Conservation (phyloP, 441 rosid species). For the Gossypium aridum region DNA sequence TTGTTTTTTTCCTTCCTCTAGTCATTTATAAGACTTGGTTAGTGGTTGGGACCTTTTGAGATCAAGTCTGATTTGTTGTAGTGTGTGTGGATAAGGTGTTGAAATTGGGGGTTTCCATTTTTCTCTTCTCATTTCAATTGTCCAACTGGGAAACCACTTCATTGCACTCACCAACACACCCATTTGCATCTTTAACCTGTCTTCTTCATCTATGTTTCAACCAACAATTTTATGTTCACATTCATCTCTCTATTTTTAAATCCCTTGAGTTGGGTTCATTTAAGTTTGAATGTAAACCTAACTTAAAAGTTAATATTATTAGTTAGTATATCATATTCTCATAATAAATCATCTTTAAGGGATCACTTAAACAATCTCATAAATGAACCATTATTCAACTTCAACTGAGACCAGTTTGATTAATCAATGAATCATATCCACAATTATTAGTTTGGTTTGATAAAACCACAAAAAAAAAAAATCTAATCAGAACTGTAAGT, state of each 20-base stretch:
- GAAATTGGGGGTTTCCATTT: constrained; percentile 6
- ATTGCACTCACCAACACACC: constrained; percentile 7
- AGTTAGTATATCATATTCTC: neutral
- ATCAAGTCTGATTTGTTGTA: neutral
- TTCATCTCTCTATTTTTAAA: no score
- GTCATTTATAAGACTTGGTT: constrained; percentile 6
- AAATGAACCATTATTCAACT: neutral
- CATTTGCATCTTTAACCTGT: no score
- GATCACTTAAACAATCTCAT: neutral
- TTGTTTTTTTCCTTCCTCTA: neutral
- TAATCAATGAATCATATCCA: no score
- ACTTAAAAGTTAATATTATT: neutral
- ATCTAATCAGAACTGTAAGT: neutral
- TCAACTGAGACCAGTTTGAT: no score
- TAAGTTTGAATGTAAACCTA: no score
- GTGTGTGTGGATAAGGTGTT: constrained; percentile 10
- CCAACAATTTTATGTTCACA: no score
- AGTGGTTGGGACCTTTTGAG: constrained; percentile 11
- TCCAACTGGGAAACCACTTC: constrained; percentile 17
- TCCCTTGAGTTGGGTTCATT: no score
- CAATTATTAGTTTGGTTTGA: no score
- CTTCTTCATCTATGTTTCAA: no score
- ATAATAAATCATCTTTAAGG: neutral
- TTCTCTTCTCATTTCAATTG: neutral
- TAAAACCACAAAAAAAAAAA: neutral